Evolutionary conservation across 2,329 filamentous ascomycete genomes (phyloP), one percentile per base, ranked within the genome.

Genomic region (Aspergillus sp.): DNA sequence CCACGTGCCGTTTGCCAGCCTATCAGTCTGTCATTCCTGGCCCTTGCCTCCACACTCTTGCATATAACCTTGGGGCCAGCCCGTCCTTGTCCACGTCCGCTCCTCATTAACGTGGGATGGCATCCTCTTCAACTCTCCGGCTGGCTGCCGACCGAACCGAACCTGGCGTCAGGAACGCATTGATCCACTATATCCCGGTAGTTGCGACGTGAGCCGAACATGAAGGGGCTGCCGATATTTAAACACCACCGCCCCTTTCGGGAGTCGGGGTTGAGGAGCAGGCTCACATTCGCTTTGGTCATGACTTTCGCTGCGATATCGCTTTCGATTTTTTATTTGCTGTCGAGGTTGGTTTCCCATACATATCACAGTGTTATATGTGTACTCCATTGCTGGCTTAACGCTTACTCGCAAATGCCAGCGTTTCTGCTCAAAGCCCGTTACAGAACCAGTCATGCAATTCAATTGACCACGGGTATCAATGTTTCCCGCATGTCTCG

Each of bases 401-500:
- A 17, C 53, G n/a, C 13, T 26, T 47, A 15, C 48, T 36, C 50
- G 36, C n/a, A 30, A 11, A 17, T 26, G 6, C 42, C 48, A 62
- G 61, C 36, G 57, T 58, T 15, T 59, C 58, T 15, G 52, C 48
- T 34, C 30, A 42, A 24, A n/a, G 15, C 34, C 50, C 48, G 15
- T 20, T 22, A 13, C 36, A 48, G 13, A 47, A 50, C 12, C 38
- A 42, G 20, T 50, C 67, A 12, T 88, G 85, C 73, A 83, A 85
- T 68, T 80, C 78, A 5, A 73, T 83, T 36, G 68, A 80, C 42
- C 62, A 77, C 38, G 87, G 87, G 57, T 89, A 86, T 71, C 81
- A 83, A 61, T 92, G 89, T 73, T 79, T 81, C 48, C 74, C 82
- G 4, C 71, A 82, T 32, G 81, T 88, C 44, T 85, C 86, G 1